Conservation (phyloP, 768 basidiomycete species). For the Lactarius tabidus region DNA sequence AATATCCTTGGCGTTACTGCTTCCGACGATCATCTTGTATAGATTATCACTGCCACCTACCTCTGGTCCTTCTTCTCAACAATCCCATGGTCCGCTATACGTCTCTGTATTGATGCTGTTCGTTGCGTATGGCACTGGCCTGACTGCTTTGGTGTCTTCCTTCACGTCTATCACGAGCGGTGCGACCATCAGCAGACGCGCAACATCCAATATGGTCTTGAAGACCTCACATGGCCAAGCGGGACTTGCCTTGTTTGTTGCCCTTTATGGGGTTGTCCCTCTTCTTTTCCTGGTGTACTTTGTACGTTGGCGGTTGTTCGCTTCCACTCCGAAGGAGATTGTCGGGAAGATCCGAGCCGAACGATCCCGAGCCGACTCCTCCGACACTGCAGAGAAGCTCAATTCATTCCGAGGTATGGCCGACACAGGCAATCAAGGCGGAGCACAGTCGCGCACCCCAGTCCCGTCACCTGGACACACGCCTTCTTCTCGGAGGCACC, state of each 20-base stretch:
- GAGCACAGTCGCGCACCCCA: conserved; percentile 30
- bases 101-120: conserved; percentile 40
- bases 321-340: conserved; percentile 10
- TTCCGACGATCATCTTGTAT: conserved; percentile 40
- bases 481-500: conserved; percentile 34
- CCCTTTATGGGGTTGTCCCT: conserved; percentile 54
- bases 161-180: conserved; percentile 50
- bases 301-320: conserved; percentile 14
- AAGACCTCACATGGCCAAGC: conserved; percentile 61
- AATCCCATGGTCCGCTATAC: conserved; percentile 34
- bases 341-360: conserved; percentile 16
- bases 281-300: conserved; percentile 35
- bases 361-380: conserved; percentile 35
- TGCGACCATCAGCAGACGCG: conserved; percentile 31
- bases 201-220: conserved; percentile 36
- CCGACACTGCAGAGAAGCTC: conserved; percentile 41
- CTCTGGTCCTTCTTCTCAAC: conserved; percentile 27
- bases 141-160: conserved; percentile 57
- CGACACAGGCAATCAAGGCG: conserved; percentile 23
- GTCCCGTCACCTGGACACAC: conserved; percentile 29
- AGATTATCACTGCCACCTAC: conserved; percentile 42
- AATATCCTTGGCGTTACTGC: conserved; percentile 44
- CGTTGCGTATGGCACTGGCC: conserved; percentile 53
- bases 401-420: conserved; percentile 23
- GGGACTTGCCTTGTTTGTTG: conserved; percentile 60